These are phyloP conservation scores for Rhododendron ovatum DNA, from an alignment of 148 eudicot species.

Conservation along the genomic window DNA sequence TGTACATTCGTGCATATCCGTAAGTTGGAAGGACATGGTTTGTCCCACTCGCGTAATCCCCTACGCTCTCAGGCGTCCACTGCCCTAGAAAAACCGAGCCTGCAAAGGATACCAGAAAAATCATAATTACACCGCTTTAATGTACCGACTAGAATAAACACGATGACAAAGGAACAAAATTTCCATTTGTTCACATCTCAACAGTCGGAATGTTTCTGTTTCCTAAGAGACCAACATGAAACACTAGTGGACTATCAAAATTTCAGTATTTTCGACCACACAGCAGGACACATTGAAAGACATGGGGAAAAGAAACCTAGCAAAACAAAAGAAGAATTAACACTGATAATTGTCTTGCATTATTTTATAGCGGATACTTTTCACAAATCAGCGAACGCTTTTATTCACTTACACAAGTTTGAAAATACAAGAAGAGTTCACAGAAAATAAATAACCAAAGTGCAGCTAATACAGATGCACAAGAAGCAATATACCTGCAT, in stretches of 20 bases:
- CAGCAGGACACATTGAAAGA: no score
- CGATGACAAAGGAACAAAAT: neutral
- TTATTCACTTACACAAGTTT: neutral
- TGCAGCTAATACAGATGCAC: neutral
- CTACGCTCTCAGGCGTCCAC: constrained; percentile 99
- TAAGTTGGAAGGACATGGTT: constrained; percentile 98
- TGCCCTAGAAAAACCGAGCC: constrained; percentile 95
- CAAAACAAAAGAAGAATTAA: no score
- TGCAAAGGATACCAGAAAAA: constrained; percentile 17
- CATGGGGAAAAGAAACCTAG: no score
- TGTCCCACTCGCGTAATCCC: constrained; percentile 98
- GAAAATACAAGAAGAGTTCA: neutral
- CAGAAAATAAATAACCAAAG: neutral
- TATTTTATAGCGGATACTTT: no score
- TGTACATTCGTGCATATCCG: constrained; percentile 91
- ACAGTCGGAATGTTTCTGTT: neutral
- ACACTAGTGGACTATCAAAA: neutral
- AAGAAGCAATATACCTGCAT: constrained; percentile 64
- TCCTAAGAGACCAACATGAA: neutral
- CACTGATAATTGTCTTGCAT: no score
- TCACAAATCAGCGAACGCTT: neutral
- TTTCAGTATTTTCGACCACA: neutral
- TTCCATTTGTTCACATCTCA: neutral
- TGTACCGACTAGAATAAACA: neutral
- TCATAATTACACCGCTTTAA: neutral